phyloP scores from a whole-genome alignment of 2,329 filamentous ascomycete genomes.

The Cladosporium sp. region DNA sequence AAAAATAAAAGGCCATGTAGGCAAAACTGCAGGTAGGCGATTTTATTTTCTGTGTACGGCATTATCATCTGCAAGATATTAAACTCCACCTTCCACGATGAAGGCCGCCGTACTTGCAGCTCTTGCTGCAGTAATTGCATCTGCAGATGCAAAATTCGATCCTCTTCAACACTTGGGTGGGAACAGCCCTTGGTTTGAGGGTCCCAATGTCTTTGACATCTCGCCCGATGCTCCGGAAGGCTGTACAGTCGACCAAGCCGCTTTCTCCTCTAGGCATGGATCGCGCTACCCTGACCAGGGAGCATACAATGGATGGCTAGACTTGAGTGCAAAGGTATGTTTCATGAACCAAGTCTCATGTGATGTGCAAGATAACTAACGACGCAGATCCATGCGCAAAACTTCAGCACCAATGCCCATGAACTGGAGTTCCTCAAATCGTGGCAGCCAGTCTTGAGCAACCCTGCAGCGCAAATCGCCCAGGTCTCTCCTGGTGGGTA shows the following conservation, averaged over 20 bases:
- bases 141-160: constrained; percentile 14
- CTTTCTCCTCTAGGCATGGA: constrained; percentile 58
- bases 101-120: constrained; percentile 6
- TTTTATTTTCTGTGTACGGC: background rate
- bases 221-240: constrained; percentile 51
- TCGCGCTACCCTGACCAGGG: constrained; percentile 60
- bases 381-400: constrained; percentile 48
- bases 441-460: constrained; percentile 56
- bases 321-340: constrained; percentile 25
- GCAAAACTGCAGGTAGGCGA: background rate
- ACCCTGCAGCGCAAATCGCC: constrained; percentile 54
- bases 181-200: constrained; percentile 42
- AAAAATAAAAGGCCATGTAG: background rate
- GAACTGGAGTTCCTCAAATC: constrained; percentile 52
- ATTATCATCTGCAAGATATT: background rate
- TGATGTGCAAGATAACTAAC: background rate
- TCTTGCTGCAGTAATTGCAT: constrained; percentile 7
- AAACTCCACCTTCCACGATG: background rate
- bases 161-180: constrained; percentile 35
- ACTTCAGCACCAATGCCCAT: constrained; percentile 51
- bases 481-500: constrained; percentile 59
- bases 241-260: constrained; percentile 58
- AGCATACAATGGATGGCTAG: constrained; percentile 55
- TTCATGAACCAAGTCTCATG: background rate
- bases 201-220: constrained; percentile 55